Conservation (phyloP, 306 rosid species). For the Betula pendula region DNA sequence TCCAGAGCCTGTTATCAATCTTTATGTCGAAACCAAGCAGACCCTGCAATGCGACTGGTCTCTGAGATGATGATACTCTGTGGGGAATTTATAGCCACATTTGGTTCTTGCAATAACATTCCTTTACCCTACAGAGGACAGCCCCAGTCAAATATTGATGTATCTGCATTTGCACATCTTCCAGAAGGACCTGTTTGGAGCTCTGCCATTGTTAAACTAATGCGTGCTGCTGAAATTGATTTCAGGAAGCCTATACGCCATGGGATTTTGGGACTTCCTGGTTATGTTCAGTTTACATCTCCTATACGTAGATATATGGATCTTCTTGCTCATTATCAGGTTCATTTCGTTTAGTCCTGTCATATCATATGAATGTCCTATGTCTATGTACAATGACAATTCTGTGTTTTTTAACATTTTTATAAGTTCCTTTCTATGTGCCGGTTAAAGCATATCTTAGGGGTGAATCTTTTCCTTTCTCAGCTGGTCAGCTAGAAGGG, state of each 20-base stretch:
- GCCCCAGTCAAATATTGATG: slow-evolving; percentile 82
- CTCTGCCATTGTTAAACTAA: slow-evolving; percentile 72
- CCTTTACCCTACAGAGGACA: slow-evolving; percentile 97
- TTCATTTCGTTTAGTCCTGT: slow-evolving; percentile 20
- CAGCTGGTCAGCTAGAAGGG: slow-evolving; percentile 82
- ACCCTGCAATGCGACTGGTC: slow-evolving; percentile 95
- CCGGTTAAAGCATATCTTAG: slow-evolving; percentile 81
- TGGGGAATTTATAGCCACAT: slow-evolving; percentile 88
- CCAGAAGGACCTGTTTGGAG: slow-evolving; percentile 99
- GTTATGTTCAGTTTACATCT: slow-evolving; percentile 96
- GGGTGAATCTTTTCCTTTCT: slow-evolving; percentile 73
- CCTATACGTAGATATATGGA: slow-evolving; percentile 97
- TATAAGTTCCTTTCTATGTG: slow-evolving; percentile 10
- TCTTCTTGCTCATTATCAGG: slow-evolving; percentile 98
- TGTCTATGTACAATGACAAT: background rate
- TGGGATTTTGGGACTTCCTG: slow-evolving; percentile 85
- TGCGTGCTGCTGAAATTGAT: slow-evolving; percentile 99
- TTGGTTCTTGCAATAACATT: slow-evolving; percentile 73
- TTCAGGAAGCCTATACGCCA: slow-evolving; percentile 93
- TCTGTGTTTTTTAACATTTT: slow-evolving; percentile 10
- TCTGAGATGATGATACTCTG: slow-evolving; percentile 97
- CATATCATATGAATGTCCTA: background rate
- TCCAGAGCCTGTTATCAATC: slow-evolving; percentile 75
- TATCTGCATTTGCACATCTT: slow-evolving; percentile 80
- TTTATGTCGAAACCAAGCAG: slow-evolving; percentile 95